Evolutionary conservation across 805 yeast genomes (phyloP).

Genomic region (Zygosaccharomyces gambellarensis): DNA sequence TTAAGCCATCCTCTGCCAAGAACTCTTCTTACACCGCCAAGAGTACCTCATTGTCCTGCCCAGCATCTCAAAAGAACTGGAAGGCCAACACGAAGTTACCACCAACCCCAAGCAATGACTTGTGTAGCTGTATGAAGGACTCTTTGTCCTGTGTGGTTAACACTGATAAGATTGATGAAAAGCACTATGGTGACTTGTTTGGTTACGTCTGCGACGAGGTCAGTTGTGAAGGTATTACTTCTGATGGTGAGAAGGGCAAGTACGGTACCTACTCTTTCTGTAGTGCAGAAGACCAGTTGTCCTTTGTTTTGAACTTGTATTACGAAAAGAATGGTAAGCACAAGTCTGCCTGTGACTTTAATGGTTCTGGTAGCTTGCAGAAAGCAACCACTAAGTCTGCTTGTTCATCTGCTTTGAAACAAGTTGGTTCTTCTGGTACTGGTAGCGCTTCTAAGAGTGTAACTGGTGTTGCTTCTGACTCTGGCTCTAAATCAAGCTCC

Average conservation of each 20-base stretch:
- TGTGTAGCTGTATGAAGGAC: constrained; percentile 58
- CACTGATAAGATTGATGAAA: constrained; percentile 43
- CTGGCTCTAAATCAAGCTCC: constrained; percentile 33
- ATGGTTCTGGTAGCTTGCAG: constrained; percentile 59
- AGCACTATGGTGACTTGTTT: constrained; percentile 59
- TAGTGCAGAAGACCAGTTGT: constrained; percentile 56
- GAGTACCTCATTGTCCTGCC: constrained; percentile 53
- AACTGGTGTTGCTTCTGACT: constrained; percentile 28
- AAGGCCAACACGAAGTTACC: constrained; percentile 63
- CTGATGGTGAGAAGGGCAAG: constrained; percentile 58
- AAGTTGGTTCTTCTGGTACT: constrained; percentile 69
- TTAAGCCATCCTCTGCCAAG: constrained; percentile 50
- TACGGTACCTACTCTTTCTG: constrained; percentile 78
- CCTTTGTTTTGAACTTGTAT: constrained; percentile 62
- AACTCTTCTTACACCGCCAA: constrained; percentile 38
- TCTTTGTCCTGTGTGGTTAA: constrained; percentile 58
- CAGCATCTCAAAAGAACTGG: constrained; percentile 56
- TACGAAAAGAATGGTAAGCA: constrained; percentile 44
- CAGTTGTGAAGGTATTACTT: constrained; percentile 56
- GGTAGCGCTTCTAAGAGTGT: constrained; percentile 48
- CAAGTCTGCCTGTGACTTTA: constrained; percentile 57
- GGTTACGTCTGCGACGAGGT: constrained; percentile 51
- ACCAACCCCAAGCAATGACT: constrained; percentile 65
- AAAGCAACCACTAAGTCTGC: constrained; percentile 45
- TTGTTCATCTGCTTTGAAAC: constrained; percentile 52